phyloP scores from a whole-genome alignment of 495 filamentous ascomycete species.

The Chlorociboria aeruginascens region DNA sequence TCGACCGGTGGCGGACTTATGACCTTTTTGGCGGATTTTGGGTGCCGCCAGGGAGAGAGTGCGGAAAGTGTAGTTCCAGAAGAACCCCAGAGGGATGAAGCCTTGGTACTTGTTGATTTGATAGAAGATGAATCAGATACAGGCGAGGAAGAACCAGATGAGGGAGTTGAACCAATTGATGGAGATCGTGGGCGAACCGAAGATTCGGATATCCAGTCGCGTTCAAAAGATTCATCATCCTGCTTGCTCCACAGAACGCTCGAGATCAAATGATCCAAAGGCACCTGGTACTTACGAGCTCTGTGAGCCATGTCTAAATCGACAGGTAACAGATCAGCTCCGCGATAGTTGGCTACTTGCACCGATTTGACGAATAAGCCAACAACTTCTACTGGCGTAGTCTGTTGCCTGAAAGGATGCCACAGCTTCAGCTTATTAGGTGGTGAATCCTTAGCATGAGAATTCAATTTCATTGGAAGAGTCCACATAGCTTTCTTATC shows the following conservation, averaged over 20 bases:
- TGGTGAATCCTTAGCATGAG: no score
- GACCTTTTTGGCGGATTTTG: slow-evolving; percentile 7
- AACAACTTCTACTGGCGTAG: neutral
- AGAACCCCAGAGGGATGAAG: slow-evolving; percentile 16
- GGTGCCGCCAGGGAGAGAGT: slow-evolving; percentile 9
- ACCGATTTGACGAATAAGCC: slow-evolving; percentile 10
- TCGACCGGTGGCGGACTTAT: neutral
- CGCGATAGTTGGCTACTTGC: slow-evolving; percentile 4
- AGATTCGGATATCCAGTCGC: slow-evolving; percentile 19
- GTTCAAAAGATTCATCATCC: slow-evolving; percentile 6
- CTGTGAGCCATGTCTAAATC: slow-evolving; percentile 14
- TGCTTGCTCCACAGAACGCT: slow-evolving; percentile 10
- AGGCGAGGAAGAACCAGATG: slow-evolving; percentile 12
- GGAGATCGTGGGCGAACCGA: slow-evolving; percentile 16
- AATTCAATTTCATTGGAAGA: neutral
- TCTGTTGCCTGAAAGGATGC: no score
- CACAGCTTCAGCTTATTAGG: no score
- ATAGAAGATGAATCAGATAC: slow-evolving; percentile 15
- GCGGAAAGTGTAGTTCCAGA: neutral
- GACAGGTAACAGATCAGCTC: slow-evolving; percentile 5
- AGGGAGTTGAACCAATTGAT: slow-evolving; percentile 10
- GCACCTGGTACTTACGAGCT: slow-evolving; percentile 4
- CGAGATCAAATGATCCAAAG: slow-evolving; percentile 4
- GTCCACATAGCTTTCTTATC: neutral
- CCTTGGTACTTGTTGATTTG: slow-evolving; percentile 18